phyloP scores from a whole-genome alignment of 495 filamentous ascomycete species.

The Ramalina peruviana region DNA sequence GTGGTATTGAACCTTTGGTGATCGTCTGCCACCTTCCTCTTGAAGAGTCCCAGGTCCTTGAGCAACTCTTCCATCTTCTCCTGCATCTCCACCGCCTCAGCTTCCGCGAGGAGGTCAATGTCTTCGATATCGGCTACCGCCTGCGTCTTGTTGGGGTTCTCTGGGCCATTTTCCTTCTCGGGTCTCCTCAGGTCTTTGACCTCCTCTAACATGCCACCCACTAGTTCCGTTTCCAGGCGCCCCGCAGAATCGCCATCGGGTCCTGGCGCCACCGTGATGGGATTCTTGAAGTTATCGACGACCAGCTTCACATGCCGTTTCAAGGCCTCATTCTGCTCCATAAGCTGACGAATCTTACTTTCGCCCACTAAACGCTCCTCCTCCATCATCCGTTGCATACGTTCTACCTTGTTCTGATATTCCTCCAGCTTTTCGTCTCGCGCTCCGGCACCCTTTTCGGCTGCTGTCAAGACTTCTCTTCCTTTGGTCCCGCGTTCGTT shows the following conservation, averaged over 20 bases:
- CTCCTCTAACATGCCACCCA: slow-evolving; percentile 2
- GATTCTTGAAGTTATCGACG: slow-evolving; percentile 75
- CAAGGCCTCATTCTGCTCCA: slow-evolving; percentile 80
- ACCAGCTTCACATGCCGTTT: slow-evolving; percentile 74
- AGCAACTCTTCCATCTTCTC: slow-evolving; percentile 30
- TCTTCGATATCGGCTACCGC: slow-evolving; percentile 22
- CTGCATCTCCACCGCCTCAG: slow-evolving; percentile 28
- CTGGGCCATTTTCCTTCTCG: slow-evolving; percentile 25
- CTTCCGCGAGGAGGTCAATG: slow-evolving; percentile 27
- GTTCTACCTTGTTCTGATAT: slow-evolving; percentile 72
- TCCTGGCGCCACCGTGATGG: slow-evolving; percentile 46
- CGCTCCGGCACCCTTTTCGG: slow-evolving; percentile 33
- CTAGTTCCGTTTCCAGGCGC: slow-evolving; percentile 5
- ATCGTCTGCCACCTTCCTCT: slow-evolving; percentile 71
- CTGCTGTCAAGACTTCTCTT: slow-evolving; percentile 18
- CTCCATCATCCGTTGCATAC: slow-evolving; percentile 89
- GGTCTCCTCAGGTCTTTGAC: slow-evolving; percentile 17
- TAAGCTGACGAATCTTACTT: slow-evolving; percentile 73
- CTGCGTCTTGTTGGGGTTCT: slow-evolving; percentile 22
- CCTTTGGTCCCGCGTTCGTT: slow-evolving; percentile 16
- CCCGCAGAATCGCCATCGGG: slow-evolving; percentile 14
- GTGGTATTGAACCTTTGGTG: slow-evolving; percentile 37
- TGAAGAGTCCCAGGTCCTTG: slow-evolving; percentile 55
- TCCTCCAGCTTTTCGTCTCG: slow-evolving; percentile 71
- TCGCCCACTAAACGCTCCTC: slow-evolving; percentile 78